A percentile compares a stretch with the other conserved stretches of the same genome.
Conservation (phyloP, 768 basidiomycete genomes). For the Mycena vulgaris region DNA sequence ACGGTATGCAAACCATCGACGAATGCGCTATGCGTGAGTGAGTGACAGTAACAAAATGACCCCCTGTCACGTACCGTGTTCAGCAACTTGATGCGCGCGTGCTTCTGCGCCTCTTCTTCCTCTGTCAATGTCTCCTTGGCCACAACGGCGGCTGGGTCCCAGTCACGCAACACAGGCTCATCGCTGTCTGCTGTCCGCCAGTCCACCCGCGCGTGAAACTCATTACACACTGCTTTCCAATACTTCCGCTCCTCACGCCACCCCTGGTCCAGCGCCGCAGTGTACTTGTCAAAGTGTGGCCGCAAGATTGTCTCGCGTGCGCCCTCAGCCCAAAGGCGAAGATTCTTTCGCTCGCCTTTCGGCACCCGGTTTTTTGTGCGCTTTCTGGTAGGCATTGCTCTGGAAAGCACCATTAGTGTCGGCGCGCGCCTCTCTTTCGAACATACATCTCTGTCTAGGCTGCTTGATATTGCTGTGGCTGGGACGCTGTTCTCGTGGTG, state of each 20-base stretch:
- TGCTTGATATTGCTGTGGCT: no score
- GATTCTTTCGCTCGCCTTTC: background rate
- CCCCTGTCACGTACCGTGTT: no score
- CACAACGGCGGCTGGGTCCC: background rate
- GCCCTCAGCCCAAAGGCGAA: background rate
- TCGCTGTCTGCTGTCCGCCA: background rate
- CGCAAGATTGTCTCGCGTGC: background rate
- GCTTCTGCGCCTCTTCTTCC: background rate
- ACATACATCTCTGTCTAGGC: no score
- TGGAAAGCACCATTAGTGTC: no score
- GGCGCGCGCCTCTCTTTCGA: no score
- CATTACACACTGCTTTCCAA: background rate
- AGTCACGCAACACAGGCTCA: background rate
- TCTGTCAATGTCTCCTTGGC: background rate
- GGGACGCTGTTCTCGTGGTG: no score
- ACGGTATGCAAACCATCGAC: background rate
- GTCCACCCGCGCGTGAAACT: background rate
- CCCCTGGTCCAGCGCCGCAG: background rate
- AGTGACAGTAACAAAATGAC: no score
- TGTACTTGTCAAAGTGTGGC: background rate
- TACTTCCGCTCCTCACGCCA: background rate
- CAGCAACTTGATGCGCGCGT: background rate
- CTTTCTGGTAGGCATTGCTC: no score
- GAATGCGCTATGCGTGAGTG: constrained; percentile 7
- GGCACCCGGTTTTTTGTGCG: background rate